Conservation (phyloP, 768 basidiomycete genomes). For the Russula emetica region DNA sequence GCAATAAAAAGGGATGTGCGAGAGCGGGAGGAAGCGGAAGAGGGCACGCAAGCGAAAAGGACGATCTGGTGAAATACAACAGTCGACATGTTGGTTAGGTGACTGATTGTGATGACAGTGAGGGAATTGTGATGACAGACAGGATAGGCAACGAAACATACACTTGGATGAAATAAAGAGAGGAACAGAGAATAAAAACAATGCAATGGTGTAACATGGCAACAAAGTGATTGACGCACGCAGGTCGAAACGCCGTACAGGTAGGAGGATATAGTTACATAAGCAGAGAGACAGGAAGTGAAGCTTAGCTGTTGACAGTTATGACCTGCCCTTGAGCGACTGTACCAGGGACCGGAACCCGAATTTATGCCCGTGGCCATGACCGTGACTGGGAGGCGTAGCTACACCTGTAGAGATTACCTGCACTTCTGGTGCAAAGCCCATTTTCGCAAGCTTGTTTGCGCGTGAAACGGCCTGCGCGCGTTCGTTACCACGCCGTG, state of each 20-base stretch:
- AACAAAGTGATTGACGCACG: slow-evolving; percentile 3
- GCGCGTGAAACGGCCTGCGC: slow-evolving; percentile 49
- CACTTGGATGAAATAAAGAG: slow-evolving; percentile 17
- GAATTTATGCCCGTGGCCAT: slow-evolving; percentile 35
- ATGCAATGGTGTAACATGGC: slow-evolving; percentile 14
- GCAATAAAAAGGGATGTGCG: not conserved
- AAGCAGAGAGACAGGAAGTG: not conserved
- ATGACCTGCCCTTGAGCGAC: slow-evolving; percentile 36
- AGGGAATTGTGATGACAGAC: slow-evolving; percentile 8
- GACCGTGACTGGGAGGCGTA: slow-evolving; percentile 29
- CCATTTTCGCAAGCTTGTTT: slow-evolving; percentile 73
- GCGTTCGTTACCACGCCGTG: slow-evolving; percentile 36
- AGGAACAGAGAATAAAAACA: slow-evolving; percentile 10
- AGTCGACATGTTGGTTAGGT: slow-evolving; percentile 4
- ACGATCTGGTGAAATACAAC: slow-evolving; percentile 10
- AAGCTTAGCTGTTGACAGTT: not conserved
- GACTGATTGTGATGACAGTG: slow-evolving; percentile 12
- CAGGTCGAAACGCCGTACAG: not conserved
- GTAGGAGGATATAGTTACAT: slow-evolving; percentile 1
- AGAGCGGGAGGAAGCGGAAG: not conserved
- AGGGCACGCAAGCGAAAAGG: not conserved
- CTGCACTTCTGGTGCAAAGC: slow-evolving; percentile 47
- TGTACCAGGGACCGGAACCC: slow-evolving; percentile 51
- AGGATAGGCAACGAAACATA: slow-evolving; percentile 11
- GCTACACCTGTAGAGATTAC: slow-evolving; percentile 34